Evolutionary conservation across 106 monocot species (phyloP), one percentile per base, ranked within the genome.

Genomic region (Dioscorea zingiberensis): DNA sequence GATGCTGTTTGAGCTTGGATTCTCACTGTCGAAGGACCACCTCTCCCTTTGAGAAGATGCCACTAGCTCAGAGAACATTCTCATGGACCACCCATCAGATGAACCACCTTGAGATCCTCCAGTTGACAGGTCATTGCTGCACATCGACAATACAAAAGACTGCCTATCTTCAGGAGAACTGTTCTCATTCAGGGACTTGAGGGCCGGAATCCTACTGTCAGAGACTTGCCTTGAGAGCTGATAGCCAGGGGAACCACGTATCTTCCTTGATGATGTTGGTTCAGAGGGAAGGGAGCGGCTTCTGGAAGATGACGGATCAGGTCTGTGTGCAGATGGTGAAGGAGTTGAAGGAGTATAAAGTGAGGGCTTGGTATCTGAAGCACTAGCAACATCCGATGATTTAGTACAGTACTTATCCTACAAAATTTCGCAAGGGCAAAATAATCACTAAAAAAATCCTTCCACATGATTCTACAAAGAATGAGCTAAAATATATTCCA

Each of bases 1-100:
- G 59, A 61, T 69, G 58, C 71, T 60, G 58, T 55, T 18, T 25
- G 80, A 82, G 22, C 32, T 49, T 8, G 59, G 13, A 23, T 63
- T 88, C 48, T 85, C 80, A 62, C 70, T 77, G 8, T 83, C 86
- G 28, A 81, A 83, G 2, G 90, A 91, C 80, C 82, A 87, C 46
- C 80, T 73, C 44, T 87, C 91, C 67, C 79, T 77, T 13, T 84
- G 81, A 12, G 95, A 97, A 49, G 85, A 79, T 4, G 94, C 75
- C 27, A 97, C 74, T 10, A 97, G 83, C 65, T 97, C 87, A 29
- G 95, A 81, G 74, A 97, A 97, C n/a, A 80, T 75, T 47, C 79
- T 83, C 89, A 86, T 85, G 30, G 95, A 88, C 95, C 91, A 97
- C 13, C 83, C 78, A 72, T 97, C 88, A 30, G 88, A 94, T 15